phyloP scores from a whole-genome alignment of 805 yeast species.

The Teunomyces atbi region DNA sequence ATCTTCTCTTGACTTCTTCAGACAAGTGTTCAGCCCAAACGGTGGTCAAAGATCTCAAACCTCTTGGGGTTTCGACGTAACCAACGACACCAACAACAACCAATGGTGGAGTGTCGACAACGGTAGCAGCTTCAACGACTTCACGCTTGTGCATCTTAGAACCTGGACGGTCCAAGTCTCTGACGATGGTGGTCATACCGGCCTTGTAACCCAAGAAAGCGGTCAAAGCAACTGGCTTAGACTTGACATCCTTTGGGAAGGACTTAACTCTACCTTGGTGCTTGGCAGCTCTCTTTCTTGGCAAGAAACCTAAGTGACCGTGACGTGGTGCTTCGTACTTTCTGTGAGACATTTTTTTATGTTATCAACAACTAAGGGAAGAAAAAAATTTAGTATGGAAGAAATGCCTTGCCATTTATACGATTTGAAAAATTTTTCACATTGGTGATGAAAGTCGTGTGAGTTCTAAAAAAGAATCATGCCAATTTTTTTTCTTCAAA shows the following conservation, averaged over 20 bases:
- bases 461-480: constrained; percentile 3
- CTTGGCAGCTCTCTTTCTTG: constrained; percentile 99
- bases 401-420: constrained; percentile 4
- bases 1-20: constrained; percentile 99
- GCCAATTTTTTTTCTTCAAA: not conserved
- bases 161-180: constrained; percentile 99
- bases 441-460: constrained; percentile 6
- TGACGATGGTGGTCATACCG: constrained; percentile 99
- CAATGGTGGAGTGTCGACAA: constrained; percentile 98
- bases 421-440: constrained; percentile 13
- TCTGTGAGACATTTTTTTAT: constrained; percentile 90
- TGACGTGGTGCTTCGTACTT: constrained; percentile 99
- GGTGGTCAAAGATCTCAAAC: constrained; percentile 98
- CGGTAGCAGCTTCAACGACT: constrained; percentile 98
- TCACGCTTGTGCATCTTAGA: constrained; percentile 99
- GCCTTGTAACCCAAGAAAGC: constrained; percentile 99
- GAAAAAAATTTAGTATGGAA: not conserved
- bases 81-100: constrained; percentile 99
- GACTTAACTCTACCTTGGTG: constrained; percentile 99
- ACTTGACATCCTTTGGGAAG: constrained; percentile 97
- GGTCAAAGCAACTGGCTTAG: constrained; percentile 97
- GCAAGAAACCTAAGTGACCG: constrained; percentile 99
- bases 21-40: constrained; percentile 99
- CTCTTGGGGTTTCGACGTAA: constrained; percentile 99
- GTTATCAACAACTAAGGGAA: constrained; percentile 28